Base-by-base conservation (phyloP, 805 yeast species). In the Candida michaelii region DNA sequence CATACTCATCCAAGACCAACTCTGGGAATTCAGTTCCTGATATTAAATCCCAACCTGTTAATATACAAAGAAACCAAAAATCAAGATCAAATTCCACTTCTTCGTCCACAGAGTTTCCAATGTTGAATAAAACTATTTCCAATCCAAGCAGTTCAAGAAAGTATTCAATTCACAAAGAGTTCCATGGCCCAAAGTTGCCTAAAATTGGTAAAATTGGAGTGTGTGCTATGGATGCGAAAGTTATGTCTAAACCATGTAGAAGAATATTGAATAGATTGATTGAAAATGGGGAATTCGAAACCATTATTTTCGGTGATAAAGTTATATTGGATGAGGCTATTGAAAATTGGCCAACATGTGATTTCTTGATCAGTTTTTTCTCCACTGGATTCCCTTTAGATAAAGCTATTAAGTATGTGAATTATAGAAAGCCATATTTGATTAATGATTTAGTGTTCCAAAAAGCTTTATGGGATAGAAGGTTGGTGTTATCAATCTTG, bases 321-420 rank as follows among this genome's bases (percentile, higher is more conserved):
- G 97, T 89, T 17, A 91, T 93, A 39, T 66, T 93, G 43, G 99
- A 93, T 63, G 99, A 95, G 66, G 69, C 72, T 77, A 79, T 93
- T 45, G 98, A 93, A 66, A 89, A 89, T 60, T 93, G 99, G 99
- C 99, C 99, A 29, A 89, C 96, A 27, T 93, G 99, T 69, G 99
- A 93, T 61, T 93, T 89, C 56, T 72, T 93, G 48, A 87, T 93
- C 47, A 83, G 91, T 51, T 93, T 93, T 64, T 93, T 93, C 63
- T 86, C 96, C n/a, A 79, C 82, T 23, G 99, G 99, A 0, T 93
- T 93, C 66, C 99, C 99, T 0, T 71, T 93, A 33, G 95, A 91
- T 53, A 93, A 93, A 63, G 99, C 99, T 2, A 91, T 93, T 45
- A 76, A 82, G 16, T 93, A 93, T 56, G 96, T 82, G 30, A 83